Conservation (phyloP, 2,329 filamentous ascomycete species). For the Aspergillus sclerotialis region DNA sequence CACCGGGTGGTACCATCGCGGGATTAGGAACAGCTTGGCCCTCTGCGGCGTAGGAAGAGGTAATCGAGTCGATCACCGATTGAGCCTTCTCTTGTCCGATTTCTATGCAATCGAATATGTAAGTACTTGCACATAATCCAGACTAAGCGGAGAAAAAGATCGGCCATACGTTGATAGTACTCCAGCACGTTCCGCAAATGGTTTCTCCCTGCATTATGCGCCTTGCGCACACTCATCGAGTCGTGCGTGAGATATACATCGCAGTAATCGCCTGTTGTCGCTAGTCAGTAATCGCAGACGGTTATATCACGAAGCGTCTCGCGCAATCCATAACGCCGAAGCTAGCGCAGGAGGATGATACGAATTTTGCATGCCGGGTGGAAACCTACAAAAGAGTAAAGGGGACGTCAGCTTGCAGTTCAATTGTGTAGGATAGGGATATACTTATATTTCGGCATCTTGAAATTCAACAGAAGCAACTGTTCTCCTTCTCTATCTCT, state of each 20-base stretch:
- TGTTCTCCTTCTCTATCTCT: slow-evolving; percentile 2
- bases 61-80: slow-evolving; percentile 97
- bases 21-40: slow-evolving; percentile 82
- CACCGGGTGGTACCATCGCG: slow-evolving; percentile 60
- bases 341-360: too few relatives aligned
- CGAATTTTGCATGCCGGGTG: not conserved
- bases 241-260: slow-evolving; percentile 99
- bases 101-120: slow-evolving; percentile 48
- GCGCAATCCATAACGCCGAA: too few relatives aligned
- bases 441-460: slow-evolving; percentile 81
- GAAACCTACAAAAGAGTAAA: slow-evolving; percentile 63
- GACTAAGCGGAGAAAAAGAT: not conserved
- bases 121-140: not conserved
- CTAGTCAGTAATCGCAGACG: slow-evolving; percentile 4
- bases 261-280: slow-evolving; percentile 81
- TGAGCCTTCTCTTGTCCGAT: slow-evolving; percentile 98
- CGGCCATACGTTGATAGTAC: slow-evolving; percentile 78
- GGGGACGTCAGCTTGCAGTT: slow-evolving; percentile 28
- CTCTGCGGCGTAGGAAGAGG: slow-evolving; percentile 88
- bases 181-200: slow-evolving; percentile 96
- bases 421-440: slow-evolving; percentile 4
- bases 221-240: slow-evolving; percentile 98
- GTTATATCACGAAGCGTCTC: slow-evolving; percentile 3
- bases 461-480: slow-evolving; percentile 28
- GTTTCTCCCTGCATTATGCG: slow-evolving; percentile 93